Conservation (phyloP, 2,329 filamentous ascomycete species). For the Calonectria henricotiae region DNA sequence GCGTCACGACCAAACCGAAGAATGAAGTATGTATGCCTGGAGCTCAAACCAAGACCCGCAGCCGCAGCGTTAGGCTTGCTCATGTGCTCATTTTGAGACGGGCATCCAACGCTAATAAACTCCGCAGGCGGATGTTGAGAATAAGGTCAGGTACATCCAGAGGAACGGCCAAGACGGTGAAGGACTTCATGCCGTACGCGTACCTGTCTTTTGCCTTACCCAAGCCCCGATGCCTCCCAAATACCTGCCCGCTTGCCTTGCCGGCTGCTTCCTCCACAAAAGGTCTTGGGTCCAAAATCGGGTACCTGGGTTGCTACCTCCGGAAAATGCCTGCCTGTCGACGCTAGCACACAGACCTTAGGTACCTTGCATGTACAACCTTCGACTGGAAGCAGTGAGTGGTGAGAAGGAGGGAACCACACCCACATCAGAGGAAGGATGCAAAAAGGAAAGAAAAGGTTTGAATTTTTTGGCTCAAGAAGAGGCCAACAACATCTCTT, state of each 20-base stretch:
- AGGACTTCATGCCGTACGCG: constrained; percentile 23
- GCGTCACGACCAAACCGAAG: constrained; percentile 38
- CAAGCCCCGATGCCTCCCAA: constrained; percentile 32
- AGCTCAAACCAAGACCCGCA: constrained; percentile 56
- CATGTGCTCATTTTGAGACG: constrained; percentile 67
- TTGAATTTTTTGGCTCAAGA: background rate
- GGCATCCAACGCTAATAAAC: constrained; percentile 59
- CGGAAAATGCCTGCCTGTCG: constrained; percentile 23
- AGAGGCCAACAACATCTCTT: background rate
- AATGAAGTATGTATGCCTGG: constrained; percentile 41
- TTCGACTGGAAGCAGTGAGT: constrained; percentile 8
- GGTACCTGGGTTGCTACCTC: constrained; percentile 27
- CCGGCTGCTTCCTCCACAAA: constrained; percentile 30
- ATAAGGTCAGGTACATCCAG: constrained; percentile 34
- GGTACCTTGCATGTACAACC: constrained; percentile 21
- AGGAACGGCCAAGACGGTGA: constrained; percentile 34
- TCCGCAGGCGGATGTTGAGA: constrained; percentile 59
- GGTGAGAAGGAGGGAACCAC: constrained; percentile 7
- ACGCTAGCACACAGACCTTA: constrained; percentile 10
- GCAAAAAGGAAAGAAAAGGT: background rate
- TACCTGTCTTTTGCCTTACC: constrained; percentile 28
- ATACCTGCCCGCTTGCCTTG: constrained; percentile 26
- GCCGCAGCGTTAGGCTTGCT: constrained; percentile 63
- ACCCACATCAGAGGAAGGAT: background rate
- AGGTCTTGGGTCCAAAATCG: constrained; percentile 27